Conservation (phyloP, 169 alveolate species). For the Cryptosporidium bovis region DNA sequence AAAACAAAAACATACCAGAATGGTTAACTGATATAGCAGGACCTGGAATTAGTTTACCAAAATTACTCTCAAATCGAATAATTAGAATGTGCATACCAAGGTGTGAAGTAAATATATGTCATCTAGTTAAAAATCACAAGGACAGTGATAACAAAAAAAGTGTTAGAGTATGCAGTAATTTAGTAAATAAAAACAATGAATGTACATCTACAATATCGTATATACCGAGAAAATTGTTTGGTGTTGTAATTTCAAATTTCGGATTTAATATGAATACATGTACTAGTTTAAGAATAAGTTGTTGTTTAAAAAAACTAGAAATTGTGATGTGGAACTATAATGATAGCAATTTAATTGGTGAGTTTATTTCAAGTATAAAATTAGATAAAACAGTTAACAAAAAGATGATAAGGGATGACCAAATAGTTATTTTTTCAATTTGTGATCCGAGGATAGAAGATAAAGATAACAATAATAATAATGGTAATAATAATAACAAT, state of each 20-base stretch:
- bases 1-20: conserved; percentile 31
- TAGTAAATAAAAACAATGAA: not conserved
- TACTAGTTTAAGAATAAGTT: conserved; percentile 45
- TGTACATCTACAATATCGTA: not conserved
- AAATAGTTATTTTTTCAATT: conserved; percentile 33
- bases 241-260: conserved; percentile 14
- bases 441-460: conserved; percentile 6
- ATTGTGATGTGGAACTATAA: conserved; percentile 41
- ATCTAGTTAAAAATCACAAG: conserved; percentile 12
- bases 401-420: conserved; percentile 46
- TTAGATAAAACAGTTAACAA: conserved; percentile 10
- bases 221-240: conserved; percentile 56
- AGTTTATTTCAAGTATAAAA: conserved; percentile 32
- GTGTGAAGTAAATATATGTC: conserved; percentile 53
- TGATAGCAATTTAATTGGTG: conserved; percentile 52
- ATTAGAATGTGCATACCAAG: conserved; percentile 54
- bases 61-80: conserved; percentile 32
- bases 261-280: conserved; percentile 58
- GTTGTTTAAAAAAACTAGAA: conserved; percentile 55
- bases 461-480: not conserved
- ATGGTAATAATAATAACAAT: not conserved
- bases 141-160: not conserved
- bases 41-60: conserved; percentile 62
- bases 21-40: conserved; percentile 61
- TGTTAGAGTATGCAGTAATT: not conserved